phyloP scores from a whole-genome alignment of 768 basidiomycete species.

The Suillus subalutaceus region DNA sequence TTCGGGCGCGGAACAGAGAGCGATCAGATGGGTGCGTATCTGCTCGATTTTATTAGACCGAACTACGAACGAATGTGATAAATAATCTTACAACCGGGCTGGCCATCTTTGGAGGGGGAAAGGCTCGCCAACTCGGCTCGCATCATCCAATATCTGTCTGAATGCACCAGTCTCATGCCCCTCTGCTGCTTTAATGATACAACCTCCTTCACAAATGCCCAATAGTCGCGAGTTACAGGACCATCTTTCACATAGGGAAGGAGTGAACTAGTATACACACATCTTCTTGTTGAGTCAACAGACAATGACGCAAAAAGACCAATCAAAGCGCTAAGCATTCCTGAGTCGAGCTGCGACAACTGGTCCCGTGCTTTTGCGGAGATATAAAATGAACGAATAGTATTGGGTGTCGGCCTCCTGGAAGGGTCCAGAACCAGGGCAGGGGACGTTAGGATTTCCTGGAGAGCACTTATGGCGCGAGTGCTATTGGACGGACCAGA shows the following conservation, averaged over 20 bases:
- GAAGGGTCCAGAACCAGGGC: not conserved
- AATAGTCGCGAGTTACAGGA: conserved; percentile 37
- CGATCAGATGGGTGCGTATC: conserved; percentile 14
- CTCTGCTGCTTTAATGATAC: conserved; percentile 45
- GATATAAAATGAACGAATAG: conserved; percentile 43
- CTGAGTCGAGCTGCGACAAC: conserved; percentile 36
- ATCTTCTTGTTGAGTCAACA: conserved; percentile 27
- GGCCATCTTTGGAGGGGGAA: conserved; percentile 17
- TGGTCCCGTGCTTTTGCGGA: conserved; percentile 36
- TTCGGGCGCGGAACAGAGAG: conserved; percentile 37
- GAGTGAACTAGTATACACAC: conserved; percentile 32
- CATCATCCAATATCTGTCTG: conserved; percentile 71
- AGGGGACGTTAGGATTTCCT: not conserved
- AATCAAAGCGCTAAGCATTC: conserved; percentile 46
- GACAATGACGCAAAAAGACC: conserved; percentile 55
- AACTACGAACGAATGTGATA: not conserved
- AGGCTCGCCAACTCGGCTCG: conserved; percentile 42
- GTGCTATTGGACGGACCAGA: not conserved
- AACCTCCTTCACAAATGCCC: conserved; percentile 52
- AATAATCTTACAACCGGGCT: conserved; percentile 20
- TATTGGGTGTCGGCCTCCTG: conserved; percentile 28
- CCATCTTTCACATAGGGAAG: conserved; percentile 28
- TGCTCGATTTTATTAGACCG: conserved; percentile 20
- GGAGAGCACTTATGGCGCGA: conserved; percentile 7
- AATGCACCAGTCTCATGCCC: conserved; percentile 36